A percentile compares a stretch with the other conserved stretches of the same genome.
Conservation (phyloP, 148 eudicot species). For the Cornus florida region DNA sequence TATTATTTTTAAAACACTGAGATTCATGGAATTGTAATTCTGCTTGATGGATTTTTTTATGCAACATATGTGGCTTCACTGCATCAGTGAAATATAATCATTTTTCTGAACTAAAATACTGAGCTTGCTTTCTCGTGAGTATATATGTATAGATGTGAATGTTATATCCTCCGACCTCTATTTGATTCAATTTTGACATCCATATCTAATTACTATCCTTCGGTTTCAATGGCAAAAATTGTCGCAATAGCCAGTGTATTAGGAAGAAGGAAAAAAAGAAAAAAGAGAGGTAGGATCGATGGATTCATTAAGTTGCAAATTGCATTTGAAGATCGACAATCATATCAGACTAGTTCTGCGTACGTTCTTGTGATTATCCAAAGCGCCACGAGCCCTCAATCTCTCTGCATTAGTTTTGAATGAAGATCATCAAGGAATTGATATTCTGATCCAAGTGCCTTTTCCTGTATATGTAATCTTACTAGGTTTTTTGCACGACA, state of each 20-base stretch:
- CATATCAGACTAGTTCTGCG: background rate
- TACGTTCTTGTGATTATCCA: background rate
- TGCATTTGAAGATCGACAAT: background rate
- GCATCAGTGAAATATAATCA: constrained; percentile 71
- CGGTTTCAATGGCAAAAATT: background rate
- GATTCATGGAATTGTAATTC: constrained; percentile 68
- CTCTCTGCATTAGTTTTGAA: background rate
- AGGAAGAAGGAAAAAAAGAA: no score
- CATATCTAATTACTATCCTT: background rate
- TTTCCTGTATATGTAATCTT: constrained; percentile 1
- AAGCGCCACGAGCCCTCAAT: background rate
- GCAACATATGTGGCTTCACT: constrained; percentile 65
- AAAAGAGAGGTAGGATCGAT: background rate
- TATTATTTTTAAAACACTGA: no score
- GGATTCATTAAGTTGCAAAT: background rate
- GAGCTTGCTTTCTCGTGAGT: no score
- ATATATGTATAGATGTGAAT: background rate
- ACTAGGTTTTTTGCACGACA: constrained; percentile 19
- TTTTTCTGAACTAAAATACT: background rate
- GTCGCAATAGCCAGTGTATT: background rate
- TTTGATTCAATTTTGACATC: no score
- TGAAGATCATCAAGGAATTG: background rate
- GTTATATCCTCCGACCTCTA: background rate
- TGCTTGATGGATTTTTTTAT: constrained; percentile 75
- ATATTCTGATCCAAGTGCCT: background rate